Base-by-base conservation (phyloP, 1,139 yeast genomes). In the Hanseniaspora gamundiae region DNA sequence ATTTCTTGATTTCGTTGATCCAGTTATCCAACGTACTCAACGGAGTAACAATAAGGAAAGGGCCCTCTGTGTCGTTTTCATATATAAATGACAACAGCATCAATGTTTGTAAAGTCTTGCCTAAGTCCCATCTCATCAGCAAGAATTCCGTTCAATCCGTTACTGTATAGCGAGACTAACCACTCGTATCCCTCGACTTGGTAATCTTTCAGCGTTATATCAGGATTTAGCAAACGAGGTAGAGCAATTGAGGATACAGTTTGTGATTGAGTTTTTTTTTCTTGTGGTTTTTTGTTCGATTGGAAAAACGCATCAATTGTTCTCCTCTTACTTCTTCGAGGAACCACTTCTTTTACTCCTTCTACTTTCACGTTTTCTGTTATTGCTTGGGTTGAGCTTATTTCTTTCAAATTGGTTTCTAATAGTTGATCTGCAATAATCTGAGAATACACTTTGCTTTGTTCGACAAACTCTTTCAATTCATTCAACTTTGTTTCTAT, bases 71-170 rank as follows among this genome's bases (percentile, higher is more conserved):
- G 2, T 84, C 88, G 57, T 85, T 77, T 52, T 86, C 95, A 39
- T 82, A 73, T 39, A 91, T 67, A 57, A 81, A 85, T 10, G 86
- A 76, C 13, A 88, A 56, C 49, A 88, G 70, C 0, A 94, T 73
- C 46, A 91, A 84, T 40, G 93, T 81, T 59, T 88, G 95, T 11
- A 88, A 63, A 0, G 97, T 91, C 58, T 88, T 88, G 1, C 5
- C 98, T 97, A 36, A 87, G 67, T 0, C 97, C 97, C 97, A 88
- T 91, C 60, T 88, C 97, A 62, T 91, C 97, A 0, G 97, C 97
- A 27, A 91, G 66, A 30, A 91, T 87, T 2, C 98, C 98, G 62
- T 91, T 91, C 29, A 91, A 68, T 0, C 97, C 98, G 60, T 91
- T 91, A 59, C 88, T 94, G 59, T 82, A 91, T 27, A 91, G 66